Evolutionary conservation across 139 green algal genomes (phyloP).

Genomic region (Medakamo hakoo): DNA sequence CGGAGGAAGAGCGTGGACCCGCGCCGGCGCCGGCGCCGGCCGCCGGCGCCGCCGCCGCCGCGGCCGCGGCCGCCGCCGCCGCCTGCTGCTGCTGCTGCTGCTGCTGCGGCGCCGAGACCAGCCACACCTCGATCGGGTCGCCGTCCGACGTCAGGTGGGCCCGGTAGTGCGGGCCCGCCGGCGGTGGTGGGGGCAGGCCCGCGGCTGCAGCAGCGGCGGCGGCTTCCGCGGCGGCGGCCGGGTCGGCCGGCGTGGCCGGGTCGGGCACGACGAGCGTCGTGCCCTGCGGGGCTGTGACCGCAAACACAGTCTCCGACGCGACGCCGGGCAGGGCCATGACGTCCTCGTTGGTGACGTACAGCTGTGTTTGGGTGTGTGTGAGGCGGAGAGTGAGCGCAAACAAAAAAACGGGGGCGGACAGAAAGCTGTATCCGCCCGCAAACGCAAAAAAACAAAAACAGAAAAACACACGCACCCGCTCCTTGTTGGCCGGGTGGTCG

Average conservation of each 20-base stretch:
- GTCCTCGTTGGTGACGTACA: conserved; percentile 70
- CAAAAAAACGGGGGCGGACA: too few species aligned
- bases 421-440: too few species aligned
- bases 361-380: too few species aligned
- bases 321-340: conserved; percentile 50
- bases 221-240: background rate
- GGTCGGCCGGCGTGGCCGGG: conserved; percentile 24
- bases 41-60: too few species aligned
- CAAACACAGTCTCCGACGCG: conserved; percentile 58
- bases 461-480: too few species aligned
- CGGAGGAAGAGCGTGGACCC: too few species aligned
- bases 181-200: background rate
- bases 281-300: conserved; percentile 54
- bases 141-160: conserved; percentile 32
- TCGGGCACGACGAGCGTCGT: conserved; percentile 65
- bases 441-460: too few species aligned
- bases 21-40: too few species aligned
- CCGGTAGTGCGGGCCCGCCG: conserved; percentile 13
- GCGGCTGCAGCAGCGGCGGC: background rate
- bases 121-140: conserved; percentile 45
- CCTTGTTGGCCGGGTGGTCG: conserved; percentile 29
- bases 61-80: too few species aligned
- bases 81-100: too few species aligned
- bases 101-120: conserved; percentile 37
- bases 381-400: too few species aligned